Conservation (phyloP, 2,329 filamentous ascomycete genomes). For the Fusarium ambrosium region DNA sequence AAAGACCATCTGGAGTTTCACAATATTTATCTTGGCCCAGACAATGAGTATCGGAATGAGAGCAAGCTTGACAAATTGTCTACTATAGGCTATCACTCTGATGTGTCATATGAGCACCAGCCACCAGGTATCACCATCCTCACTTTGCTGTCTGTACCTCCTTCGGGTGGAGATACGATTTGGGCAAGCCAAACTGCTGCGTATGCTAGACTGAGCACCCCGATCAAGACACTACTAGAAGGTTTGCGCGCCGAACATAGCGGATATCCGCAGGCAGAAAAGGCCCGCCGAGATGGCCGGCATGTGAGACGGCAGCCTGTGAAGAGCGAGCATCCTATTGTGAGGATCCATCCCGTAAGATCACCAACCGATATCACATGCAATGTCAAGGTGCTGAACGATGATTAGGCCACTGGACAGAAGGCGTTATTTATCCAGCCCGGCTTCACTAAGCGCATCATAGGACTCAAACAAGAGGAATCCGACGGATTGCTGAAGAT, state of each 20-base stretch:
- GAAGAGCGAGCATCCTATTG: constrained; percentile 67
- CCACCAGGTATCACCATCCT: constrained; percentile 58
- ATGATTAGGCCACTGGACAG: background rate
- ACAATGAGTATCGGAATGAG: constrained; percentile 55
- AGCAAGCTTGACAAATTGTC: constrained; percentile 49
- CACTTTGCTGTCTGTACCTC: background rate
- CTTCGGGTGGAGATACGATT: constrained; percentile 20
- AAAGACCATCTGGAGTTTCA: constrained; percentile 60
- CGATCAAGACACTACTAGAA: constrained; percentile 4
- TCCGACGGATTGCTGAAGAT: background rate
- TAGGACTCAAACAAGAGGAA: constrained; percentile 1
- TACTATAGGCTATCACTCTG: constrained; percentile 56
- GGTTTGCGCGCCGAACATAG: constrained; percentile 17
- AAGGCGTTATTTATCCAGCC: constrained; percentile 2
- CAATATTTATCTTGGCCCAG: constrained; percentile 61
- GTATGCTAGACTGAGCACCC: constrained; percentile 10
- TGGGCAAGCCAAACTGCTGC: constrained; percentile 12
- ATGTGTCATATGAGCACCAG: constrained; percentile 59
- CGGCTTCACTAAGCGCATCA: background rate
- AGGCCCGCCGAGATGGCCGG: background rate
- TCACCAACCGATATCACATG: constrained; percentile 33
- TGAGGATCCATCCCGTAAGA: constrained; percentile 52
- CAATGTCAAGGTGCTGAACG: background rate
- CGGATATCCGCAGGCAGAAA: constrained; percentile 9
- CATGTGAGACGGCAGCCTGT: constrained; percentile 15